Evolutionary conservation across 768 basidiomycete species (phyloP).

Genomic region (Kwoniella sp.): DNA sequence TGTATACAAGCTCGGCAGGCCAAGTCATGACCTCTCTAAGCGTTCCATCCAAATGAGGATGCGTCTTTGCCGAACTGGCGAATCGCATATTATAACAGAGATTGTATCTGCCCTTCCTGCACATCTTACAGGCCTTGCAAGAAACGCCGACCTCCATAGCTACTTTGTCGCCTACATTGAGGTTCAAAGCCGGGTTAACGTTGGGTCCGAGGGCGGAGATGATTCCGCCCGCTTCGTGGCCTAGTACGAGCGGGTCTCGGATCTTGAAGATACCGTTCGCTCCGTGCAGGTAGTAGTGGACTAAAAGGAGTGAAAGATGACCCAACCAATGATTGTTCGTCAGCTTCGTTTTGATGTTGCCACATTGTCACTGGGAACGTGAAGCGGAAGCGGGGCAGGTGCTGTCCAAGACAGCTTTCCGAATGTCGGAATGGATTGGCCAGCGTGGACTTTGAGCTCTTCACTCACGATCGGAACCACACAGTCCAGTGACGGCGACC

Average conservation of each 20-base stretch:
- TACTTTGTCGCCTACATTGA: slow-evolving; percentile 75
- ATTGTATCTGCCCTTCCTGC: slow-evolving; percentile 76
- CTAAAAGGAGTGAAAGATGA: too few species aligned
- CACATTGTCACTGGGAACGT: too few species aligned
- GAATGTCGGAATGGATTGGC: too few species aligned
- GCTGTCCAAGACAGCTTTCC: too few species aligned
- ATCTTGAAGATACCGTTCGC: slow-evolving; percentile 91
- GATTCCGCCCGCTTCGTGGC: slow-evolving; percentile 89
- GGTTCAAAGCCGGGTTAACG: slow-evolving; percentile 45
- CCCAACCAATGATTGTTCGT: too few species aligned
- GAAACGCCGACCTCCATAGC: slow-evolving; percentile 91
- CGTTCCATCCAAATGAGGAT: slow-evolving; percentile 90
- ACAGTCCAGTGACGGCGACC: slow-evolving; percentile 81
- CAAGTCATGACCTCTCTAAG: slow-evolving; percentile 86
- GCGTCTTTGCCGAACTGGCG: slow-evolving; percentile 83
- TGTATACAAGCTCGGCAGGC: slow-evolving; percentile 79
- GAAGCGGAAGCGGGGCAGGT: too few species aligned
- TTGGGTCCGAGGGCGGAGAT: slow-evolving; percentile 79
- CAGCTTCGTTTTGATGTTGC: too few species aligned
- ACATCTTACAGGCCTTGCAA: slow-evolving; percentile 64
- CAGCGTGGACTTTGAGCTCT: too few species aligned
- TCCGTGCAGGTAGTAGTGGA: slow-evolving; percentile 87
- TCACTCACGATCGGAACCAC: slow-evolving; percentile 64
- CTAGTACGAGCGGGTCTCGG: slow-evolving; percentile 81
- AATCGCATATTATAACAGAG: slow-evolving; percentile 89